Base-by-base conservation (phyloP, 495 filamentous ascomycete species). In the Sphaerosporella brunnea region DNA sequence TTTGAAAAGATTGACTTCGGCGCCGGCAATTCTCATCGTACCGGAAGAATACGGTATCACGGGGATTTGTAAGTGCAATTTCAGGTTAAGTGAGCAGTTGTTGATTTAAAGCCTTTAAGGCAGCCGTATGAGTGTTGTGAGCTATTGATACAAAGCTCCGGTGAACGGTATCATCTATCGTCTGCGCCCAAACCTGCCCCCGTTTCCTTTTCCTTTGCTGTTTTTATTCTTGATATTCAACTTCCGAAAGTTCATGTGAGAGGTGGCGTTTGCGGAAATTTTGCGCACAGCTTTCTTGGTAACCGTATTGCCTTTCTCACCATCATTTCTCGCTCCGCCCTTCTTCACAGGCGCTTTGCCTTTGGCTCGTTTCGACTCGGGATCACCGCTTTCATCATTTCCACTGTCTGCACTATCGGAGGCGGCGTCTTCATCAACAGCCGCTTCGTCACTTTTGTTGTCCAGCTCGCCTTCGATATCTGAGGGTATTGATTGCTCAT, bases 261-360 rank as follows among this genome's bases (percentile, higher is more conserved):
- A 73, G 65, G 87, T 77, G 2, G 85, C 80, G 39, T 77, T 64
- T 3, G 79, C 77, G 46, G 75, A 81, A 39, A 85, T 67, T 64
- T 82, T 93, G 51, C 74, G 72, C 19, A 62, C 65, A 13, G 64
- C 64, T 52, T 72, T 75, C 59, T 77, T 77, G 19, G 77, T 69
- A 45, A 67, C 63, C 4, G 66, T 68, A 45, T 71, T 69, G 30
- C 63, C 58, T 51, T 67, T 66, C 21, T 49, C 55, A 18, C 35
- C 45, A 5, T 40, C 46, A 26, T 55, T 60, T 19, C 63, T 60
- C 13, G 51, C 51, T 11, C 57, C 51, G 21, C 55, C 58, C 53
- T 60, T 60, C 40, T 60, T 60, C 24, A 55, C 49, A 8, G 51
- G 56, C 43, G 58, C 52, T 2, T 41, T 44, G 25, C 52, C 44